Evolutionary conservation across 1,139 yeast species (phyloP).

Genomic region (Taphrina confusa): DNA sequence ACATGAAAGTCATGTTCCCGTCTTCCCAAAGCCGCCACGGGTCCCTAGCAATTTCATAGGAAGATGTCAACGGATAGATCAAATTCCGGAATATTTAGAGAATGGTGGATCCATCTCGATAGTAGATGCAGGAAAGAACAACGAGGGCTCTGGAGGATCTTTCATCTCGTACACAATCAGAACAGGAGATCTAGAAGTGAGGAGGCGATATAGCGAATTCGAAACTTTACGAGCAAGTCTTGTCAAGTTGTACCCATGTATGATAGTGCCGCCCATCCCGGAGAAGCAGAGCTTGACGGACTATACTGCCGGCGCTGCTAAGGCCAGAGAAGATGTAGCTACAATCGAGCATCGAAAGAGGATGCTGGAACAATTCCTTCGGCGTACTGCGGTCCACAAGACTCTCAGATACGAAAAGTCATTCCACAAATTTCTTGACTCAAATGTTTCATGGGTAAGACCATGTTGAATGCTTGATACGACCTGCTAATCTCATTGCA

Average conservation of each 20-base stretch:
- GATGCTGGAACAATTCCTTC: constrained; percentile 72
- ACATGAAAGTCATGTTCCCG: constrained; percentile 30
- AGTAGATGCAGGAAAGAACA: constrained; percentile 73
- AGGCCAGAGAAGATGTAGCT: constrained; percentile 57
- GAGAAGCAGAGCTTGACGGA: constrained; percentile 68
- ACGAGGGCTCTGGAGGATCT: constrained; percentile 70
- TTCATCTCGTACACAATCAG: constrained; percentile 81
- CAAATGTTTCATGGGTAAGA: constrained; percentile 70
- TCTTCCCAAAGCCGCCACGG: constrained; percentile 19
- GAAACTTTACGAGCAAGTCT: constrained; percentile 74
- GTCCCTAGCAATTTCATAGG: constrained; percentile 13
- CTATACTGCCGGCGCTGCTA: constrained; percentile 51
- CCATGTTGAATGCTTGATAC: not conserved
- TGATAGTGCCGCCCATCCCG: constrained; percentile 90
- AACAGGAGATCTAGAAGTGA: constrained; percentile 54
- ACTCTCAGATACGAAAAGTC: constrained; percentile 62
- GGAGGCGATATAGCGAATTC: constrained; percentile 88
- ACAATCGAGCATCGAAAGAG: constrained; percentile 69
- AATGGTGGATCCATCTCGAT: constrained; percentile 52
- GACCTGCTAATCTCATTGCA: constrained; percentile 1
- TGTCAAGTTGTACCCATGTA: constrained; percentile 73
- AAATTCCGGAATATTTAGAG: constrained; percentile 19
- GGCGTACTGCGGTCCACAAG: constrained; percentile 65
- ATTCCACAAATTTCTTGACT: constrained; percentile 77
- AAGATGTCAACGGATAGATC: constrained; percentile 29